phyloP scores from a whole-genome alignment of 2,329 filamentous ascomycete species.

The Penicillium sp. region DNA sequence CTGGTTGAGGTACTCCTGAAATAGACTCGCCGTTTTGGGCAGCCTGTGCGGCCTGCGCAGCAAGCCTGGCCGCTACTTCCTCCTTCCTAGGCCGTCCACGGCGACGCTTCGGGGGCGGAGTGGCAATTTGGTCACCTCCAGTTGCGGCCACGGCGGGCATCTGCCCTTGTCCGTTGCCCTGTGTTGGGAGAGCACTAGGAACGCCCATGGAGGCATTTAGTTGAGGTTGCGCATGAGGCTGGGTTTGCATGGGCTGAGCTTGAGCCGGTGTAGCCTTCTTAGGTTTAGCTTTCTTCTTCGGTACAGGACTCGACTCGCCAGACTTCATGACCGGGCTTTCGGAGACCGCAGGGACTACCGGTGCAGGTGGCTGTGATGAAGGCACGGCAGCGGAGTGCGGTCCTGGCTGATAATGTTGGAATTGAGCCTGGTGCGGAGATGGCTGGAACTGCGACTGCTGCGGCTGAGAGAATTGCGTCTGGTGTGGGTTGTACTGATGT shows the following conservation, averaged over 20 bases:
- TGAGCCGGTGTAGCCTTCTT: constrained; percentile 2
- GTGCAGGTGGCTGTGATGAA: constrained; percentile 4
- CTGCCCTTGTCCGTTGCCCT: constrained; percentile 18
- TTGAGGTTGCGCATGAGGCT: not conserved
- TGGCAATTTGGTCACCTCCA: constrained; percentile 5
- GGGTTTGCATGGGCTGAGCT: not conserved
- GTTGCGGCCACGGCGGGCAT: not conserved
- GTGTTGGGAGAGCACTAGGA: constrained; percentile 6
- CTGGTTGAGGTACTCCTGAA: constrained; percentile 13
- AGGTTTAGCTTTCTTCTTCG: constrained; percentile 25
- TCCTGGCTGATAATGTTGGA: constrained; percentile 24
- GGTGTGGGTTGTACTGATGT: constrained; percentile 13
- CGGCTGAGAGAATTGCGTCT: constrained; percentile 18
- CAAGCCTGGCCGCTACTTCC: constrained; percentile 23
- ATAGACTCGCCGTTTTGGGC: constrained; percentile 15
- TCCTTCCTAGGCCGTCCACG: constrained; percentile 28
- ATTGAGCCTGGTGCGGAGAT: constrained; percentile 14
- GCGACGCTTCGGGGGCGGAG: constrained; percentile 18
- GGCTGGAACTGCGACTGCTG: constrained; percentile 11
- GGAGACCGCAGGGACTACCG: constrained; percentile 1
- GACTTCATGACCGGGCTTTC: constrained; percentile 8
- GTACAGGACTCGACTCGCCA: constrained; percentile 16
- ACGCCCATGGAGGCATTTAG: not conserved
- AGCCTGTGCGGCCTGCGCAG: constrained; percentile 19
- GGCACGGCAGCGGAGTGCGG: constrained; percentile 12